Base-by-base conservation (phyloP, 1,284 basidiomycete genomes). In the Ganoderma boninense region DNA sequence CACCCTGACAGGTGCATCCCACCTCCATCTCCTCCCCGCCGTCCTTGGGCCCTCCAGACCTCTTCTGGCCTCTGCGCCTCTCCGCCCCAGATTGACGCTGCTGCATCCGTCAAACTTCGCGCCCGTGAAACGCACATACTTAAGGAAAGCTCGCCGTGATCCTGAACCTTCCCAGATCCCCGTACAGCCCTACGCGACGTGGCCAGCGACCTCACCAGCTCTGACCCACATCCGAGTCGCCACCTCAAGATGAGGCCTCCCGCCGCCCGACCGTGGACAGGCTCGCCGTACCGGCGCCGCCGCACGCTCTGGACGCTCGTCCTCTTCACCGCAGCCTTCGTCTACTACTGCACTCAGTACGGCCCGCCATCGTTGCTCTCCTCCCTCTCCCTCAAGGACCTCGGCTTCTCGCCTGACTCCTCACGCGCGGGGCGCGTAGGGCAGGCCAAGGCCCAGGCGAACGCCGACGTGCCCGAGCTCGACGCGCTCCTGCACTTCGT, bases 401-500 rank as follows among this genome's bases (percentile, higher is more conserved):
- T 77, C 62, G 77, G 73, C 62, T 75, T 75, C 69, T 75, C 75
- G 18, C 70, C 76, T 26, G 74, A 71, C 67, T 77, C 78, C 70
- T 72, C 78, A 64, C 73, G 74, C 70, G 77, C 75, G 26, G 76
- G 77, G 42, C 75, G 75, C 68, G 75, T 79, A 46, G 76, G 75
- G 32, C 74, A 78, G 42, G 79, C 79, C 14, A 76, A 76, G 64
- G 64, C 74, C 46, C 75, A 76, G 61, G 64, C 74, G 46, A 73
- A 76, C 64, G 65, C 62, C 42, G 59, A 69, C 40, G 77, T 79
- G 43, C 73, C 73, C 57, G 92, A 93, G 79, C 87, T 93, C 38
- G 90, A 89, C 69, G 92, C 90, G 0, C 81, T 93, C 23, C 81
- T 93, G 40, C 85, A 91, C 75, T 84, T 93, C 62, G 86, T 90